Evolutionary conservation across 257 asterid species (phyloP).

Genomic region (Craterostigma plantagineum): DNA sequence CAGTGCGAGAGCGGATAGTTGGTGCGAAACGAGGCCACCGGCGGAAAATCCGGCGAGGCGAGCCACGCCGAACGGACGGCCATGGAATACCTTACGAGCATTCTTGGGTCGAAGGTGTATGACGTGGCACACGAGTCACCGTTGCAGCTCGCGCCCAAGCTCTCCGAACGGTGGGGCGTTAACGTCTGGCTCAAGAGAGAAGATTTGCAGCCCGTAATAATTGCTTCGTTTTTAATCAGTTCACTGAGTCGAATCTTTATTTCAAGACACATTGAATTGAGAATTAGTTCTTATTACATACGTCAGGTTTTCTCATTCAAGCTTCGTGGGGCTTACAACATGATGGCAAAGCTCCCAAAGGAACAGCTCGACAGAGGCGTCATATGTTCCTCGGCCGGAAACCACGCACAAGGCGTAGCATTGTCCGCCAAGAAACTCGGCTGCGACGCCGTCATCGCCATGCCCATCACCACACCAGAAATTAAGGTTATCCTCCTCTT

Average conservation of each 20-base stretch:
- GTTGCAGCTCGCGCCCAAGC: slow-evolving; percentile 61
- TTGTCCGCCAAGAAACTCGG: slow-evolving; percentile 30
- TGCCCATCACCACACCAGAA: slow-evolving; percentile 97
- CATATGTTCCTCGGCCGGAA: slow-evolving; percentile 95
- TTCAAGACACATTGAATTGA: no score
- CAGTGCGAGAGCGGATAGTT: slow-evolving; percentile 52
- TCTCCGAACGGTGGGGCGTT: slow-evolving; percentile 51
- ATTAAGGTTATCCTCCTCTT: slow-evolving; percentile 45
- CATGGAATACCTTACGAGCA: slow-evolving; percentile 69
- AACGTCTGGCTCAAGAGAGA: slow-evolving; percentile 88
- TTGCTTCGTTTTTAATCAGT: no score
- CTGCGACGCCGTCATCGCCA: slow-evolving; percentile 36
- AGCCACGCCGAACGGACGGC: slow-evolving; percentile 15
- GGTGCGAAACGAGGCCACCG: slow-evolving; percentile 24
- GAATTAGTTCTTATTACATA: no score
- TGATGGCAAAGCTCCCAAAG: slow-evolving; percentile 84
- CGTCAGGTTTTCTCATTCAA: slow-evolving; percentile 43
- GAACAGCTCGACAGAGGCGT: slow-evolving; percentile 70
- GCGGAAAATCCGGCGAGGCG: slow-evolving; percentile 6
- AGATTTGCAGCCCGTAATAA: slow-evolving; percentile 75
- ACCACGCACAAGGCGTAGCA: slow-evolving; percentile 97
- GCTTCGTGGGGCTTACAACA: slow-evolving; percentile 91
- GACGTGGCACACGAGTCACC: slow-evolving; percentile 85
- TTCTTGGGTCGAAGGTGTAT: slow-evolving; percentile 75
- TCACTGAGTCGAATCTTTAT: no score